phyloP scores from a whole-genome alignment of 768 basidiomycete genomes.

The Chiua virens region DNA sequence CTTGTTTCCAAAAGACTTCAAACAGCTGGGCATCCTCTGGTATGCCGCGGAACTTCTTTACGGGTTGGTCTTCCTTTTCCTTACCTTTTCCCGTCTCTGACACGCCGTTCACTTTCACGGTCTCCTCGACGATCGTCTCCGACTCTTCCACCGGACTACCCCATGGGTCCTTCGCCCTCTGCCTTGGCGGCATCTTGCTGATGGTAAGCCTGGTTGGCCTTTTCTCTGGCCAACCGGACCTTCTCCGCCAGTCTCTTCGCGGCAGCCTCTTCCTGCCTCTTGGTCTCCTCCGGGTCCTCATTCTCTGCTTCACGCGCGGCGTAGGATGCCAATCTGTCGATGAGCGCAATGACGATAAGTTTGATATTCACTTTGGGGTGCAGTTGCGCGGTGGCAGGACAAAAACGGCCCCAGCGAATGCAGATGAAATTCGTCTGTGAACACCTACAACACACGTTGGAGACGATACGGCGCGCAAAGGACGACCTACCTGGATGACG shows the following conservation, averaged over 20 bases:
- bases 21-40: conserved; percentile 95
- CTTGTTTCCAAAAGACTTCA: conserved; percentile 98
- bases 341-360: conserved; percentile 94
- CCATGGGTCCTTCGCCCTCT: conserved; percentile 29
- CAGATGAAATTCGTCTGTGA: conserved; percentile 97
- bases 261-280: conserved; percentile 90
- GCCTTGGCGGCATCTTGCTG: conserved; percentile 22
- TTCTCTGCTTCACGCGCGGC: conserved; percentile 97
- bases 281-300: conserved; percentile 94
- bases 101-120: conserved; percentile 18
- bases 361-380: conserved; percentile 99
- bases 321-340: conserved; percentile 93
- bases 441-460: too few species aligned
- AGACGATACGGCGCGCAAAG: too few species aligned
- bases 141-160: conserved; percentile 20
- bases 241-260: conserved; percentile 84
- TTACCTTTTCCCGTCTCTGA: conserved; percentile 38
- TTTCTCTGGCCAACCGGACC: conserved; percentile 72
- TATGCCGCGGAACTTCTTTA: conserved; percentile 90
- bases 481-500: conserved; percentile 90
- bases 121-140: conserved; percentile 13
- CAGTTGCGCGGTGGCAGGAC: conserved; percentile 90
- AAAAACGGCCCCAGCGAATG: conserved; percentile 96
- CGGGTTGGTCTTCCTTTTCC: conserved; percentile 54
- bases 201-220: conserved; percentile 51